A percentile compares a stretch with the other conserved stretches of the same genome.
Evolutionary conservation across 805 yeast species (phyloP).

Genomic region (Lachancea sp.): DNA sequence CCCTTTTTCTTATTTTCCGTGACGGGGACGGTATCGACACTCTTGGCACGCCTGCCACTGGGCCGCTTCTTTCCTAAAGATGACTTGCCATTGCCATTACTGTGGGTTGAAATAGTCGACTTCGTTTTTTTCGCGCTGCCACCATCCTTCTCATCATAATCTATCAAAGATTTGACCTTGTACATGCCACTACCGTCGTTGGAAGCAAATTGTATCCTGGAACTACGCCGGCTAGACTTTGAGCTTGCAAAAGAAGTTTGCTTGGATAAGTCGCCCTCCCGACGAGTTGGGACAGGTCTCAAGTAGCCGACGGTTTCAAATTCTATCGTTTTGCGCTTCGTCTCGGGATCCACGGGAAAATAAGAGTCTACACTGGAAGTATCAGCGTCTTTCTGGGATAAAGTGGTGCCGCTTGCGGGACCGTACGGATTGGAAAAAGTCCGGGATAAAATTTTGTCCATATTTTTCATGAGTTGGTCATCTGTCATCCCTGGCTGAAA

Average conservation of each 20-base stretch:
- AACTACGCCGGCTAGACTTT: conserved; percentile 19
- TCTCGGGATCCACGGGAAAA: conserved; percentile 25
- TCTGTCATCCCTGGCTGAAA: background rate
- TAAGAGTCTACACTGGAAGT: conserved; percentile 17
- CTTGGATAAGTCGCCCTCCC: conserved; percentile 9
- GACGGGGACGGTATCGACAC: background rate
- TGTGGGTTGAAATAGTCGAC: conserved; percentile 12
- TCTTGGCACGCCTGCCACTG: conserved; percentile 6
- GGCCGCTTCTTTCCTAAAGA: background rate
- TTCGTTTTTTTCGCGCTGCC: conserved; percentile 20
- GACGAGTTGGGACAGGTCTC: conserved; percentile 23
- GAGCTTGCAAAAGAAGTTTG: conserved; percentile 9
- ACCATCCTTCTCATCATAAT: conserved; percentile 10
- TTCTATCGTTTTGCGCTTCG: conserved; percentile 18
- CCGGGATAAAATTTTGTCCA: conserved; percentile 16
- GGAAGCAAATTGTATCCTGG: conserved; percentile 25
- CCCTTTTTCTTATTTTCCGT: conserved; percentile 4
- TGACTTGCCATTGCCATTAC: conserved; percentile 2
- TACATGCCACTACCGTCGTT: conserved; percentile 18
- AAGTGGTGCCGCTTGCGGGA: conserved; percentile 3
- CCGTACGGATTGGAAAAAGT: conserved; percentile 24
- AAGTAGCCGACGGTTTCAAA: conserved; percentile 29
- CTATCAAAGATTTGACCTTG: conserved; percentile 29
- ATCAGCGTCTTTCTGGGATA: conserved; percentile 12
- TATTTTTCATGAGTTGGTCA: conserved; percentile 9